Evolutionary conservation across 1,139 yeast genomes (phyloP), one percentile per base, ranked within the genome.

Genomic region (Yamadazyma spencermartinsiae): DNA sequence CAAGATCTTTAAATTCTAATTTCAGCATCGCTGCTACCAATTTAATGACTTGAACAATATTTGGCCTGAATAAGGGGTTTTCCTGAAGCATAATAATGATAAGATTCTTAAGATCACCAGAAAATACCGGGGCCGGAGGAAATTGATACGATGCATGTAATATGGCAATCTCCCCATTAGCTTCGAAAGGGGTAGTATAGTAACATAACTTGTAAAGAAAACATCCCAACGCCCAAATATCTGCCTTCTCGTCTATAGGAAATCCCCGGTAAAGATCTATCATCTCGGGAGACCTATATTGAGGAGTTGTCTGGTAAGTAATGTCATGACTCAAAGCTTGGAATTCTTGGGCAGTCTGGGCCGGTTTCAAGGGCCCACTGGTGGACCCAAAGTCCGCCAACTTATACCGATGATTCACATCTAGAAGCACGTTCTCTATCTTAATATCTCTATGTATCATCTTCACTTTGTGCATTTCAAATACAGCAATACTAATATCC

Each of bases 261-360:
- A 84, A 74, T 3, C 94, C 87, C 45, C 85, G 75, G 46, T 84
- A 79, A 32, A 92, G 72, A 61, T 92, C 98, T 38, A 94, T 76
- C 98, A 92, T 92, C 61, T 92, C 98, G 0, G 98, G 98, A 1
- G 96, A 76, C 49, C 98, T 73, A 61, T 92, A 92, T 60, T 92
- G 98, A n/a, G 97, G 96, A 2, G 98, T 92, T 0, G 98, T 92
- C 60, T 92, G 94, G 46, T 83, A 82, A 69, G 86, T 80, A 41
- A 92, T 79, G 55, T 92, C 97, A 49, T 86, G 87, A 46, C 86
- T 86, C 33, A 90, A 63, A 12, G 75, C 65, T 38, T 81, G 81
- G 50, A 82, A 71, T 53, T 86, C 95, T 42, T 78, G 80, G 7
- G 79, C 72, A 44, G 73, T 77, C 41, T 73, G 65, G 1, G 96